Evolutionary conservation across 192 early-diverging fungal species (phyloP).

Genomic region (Chytriomyces hyalinus): DNA sequence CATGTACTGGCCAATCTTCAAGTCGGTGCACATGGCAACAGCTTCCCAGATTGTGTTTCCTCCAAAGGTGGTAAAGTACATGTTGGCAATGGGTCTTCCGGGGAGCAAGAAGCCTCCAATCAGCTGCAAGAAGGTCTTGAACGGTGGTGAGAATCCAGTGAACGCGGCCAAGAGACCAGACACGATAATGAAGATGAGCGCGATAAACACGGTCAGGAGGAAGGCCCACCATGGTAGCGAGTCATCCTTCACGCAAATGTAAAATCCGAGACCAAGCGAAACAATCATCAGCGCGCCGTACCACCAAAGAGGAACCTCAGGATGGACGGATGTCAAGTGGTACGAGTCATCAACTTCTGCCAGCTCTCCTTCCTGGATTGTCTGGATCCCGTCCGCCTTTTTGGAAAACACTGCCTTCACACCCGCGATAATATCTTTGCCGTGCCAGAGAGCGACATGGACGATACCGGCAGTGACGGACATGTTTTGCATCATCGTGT

Average conservation of each 20-base stretch:
- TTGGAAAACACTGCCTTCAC: conserved; percentile 8
- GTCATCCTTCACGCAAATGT: neutral
- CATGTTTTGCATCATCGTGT: conserved; percentile 26
- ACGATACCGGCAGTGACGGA: conserved; percentile 32
- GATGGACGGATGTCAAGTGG: conserved; percentile 68
- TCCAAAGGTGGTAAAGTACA: conserved; percentile 74
- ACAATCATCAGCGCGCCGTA: conserved; percentile 50
- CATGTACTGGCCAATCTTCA: conserved; percentile 46
- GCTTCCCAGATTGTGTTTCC: conserved; percentile 67
- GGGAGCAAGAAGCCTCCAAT: conserved; percentile 40
- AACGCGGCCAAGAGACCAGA: conserved; percentile 42
- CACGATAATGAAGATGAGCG: conserved; percentile 59
- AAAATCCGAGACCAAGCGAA: conserved; percentile 6
- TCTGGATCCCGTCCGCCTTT: neutral
- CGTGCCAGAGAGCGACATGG: conserved; percentile 36
- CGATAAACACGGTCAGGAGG: conserved; percentile 47
- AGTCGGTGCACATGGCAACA: conserved; percentile 60
- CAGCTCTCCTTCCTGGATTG: neutral
- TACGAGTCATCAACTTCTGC: conserved; percentile 54
- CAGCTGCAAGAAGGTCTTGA: neutral
- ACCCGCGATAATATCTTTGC: conserved; percentile 7
- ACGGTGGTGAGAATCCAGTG: conserved; percentile 1
- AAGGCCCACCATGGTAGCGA: conserved; percentile 39
- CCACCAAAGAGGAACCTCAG: conserved; percentile 81
- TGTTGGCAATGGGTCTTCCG: conserved; percentile 67